phyloP scores from a whole-genome alignment of 108 stramenopile species.

The Skeletonema costatum region DNA sequence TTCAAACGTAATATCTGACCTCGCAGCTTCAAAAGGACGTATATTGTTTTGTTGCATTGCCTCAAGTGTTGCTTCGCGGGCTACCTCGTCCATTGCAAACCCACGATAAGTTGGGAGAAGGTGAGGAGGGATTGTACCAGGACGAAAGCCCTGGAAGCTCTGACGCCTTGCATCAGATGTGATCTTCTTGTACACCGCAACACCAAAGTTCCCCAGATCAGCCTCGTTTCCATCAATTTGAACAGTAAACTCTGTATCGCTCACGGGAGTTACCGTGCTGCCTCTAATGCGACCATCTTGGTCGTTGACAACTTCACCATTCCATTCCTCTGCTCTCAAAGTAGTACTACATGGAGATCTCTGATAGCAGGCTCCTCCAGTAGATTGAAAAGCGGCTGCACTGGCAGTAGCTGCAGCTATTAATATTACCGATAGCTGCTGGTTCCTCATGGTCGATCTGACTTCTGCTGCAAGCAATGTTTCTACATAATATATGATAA shows the following conservation, averaged over 20 bases:
- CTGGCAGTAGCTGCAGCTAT: neutral
- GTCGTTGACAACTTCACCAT: conserved; percentile 63
- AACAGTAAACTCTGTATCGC: conserved; percentile 70
- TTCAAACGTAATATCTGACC: conserved; percentile 57
- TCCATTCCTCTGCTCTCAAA: conserved; percentile 51
- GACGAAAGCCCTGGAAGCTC: conserved; percentile 80
- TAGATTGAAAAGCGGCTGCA: neutral
- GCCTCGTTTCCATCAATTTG: conserved; percentile 77
- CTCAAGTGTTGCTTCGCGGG: conserved; percentile 78
- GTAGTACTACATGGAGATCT: neutral
- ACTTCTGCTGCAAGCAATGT: too few species aligned
- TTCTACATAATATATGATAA: too few species aligned
- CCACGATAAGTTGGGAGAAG: conserved; percentile 71
- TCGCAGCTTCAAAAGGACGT: conserved; percentile 72
- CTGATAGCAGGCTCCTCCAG: neutral
- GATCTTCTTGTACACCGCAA: conserved; percentile 77
- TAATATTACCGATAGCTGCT: neutral
- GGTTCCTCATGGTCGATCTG: neutral
- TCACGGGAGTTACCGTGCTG: conserved; percentile 54
- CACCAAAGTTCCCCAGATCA: conserved; percentile 76
- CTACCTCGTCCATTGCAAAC: conserved; percentile 87
- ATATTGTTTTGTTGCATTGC: conserved; percentile 86
- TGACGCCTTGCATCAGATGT: conserved; percentile 73
- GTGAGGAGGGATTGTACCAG: conserved; percentile 86
- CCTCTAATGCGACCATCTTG: conserved; percentile 63